A percentile compares a stretch with the other conserved stretches of the same genome.
phyloP scores from a whole-genome alignment of 768 basidiomycete species.

The Suillus clintonianus region DNA sequence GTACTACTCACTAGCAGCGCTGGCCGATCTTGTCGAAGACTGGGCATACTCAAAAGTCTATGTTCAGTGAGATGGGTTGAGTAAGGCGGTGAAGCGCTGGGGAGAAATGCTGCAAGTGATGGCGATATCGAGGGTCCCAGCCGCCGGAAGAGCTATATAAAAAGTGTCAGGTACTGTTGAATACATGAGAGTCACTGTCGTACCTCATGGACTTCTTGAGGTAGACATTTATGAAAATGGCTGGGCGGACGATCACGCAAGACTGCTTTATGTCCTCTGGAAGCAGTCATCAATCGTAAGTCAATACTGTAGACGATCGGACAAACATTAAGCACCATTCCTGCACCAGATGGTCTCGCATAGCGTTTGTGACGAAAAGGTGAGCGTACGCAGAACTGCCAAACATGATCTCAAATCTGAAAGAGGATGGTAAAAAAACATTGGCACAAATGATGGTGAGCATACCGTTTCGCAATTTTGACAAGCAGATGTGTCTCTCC shows the following conservation, averaged over 20 bases:
- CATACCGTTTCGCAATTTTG: constrained; percentile 70
- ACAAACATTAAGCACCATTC: constrained; percentile 81
- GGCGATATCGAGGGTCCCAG: constrained; percentile 41
- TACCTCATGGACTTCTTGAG: constrained; percentile 79
- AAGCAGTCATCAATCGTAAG: constrained; percentile 7
- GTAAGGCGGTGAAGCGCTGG: constrained; percentile 51
- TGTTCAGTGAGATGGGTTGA: constrained; percentile 61
- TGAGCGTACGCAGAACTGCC: constrained; percentile 85
- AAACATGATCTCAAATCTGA: constrained; percentile 83
- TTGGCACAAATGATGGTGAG: not conserved
- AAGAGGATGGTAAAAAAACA: not conserved
- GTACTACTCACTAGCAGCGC: constrained; percentile 91
- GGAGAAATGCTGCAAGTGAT: constrained; percentile 51
- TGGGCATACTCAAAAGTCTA: constrained; percentile 37
- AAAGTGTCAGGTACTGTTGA: constrained; percentile 3
- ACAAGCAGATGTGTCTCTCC: constrained; percentile 71
- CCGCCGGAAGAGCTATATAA: constrained; percentile 49
- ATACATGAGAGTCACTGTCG: constrained; percentile 10
- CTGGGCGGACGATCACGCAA: constrained; percentile 90
- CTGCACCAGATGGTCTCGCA: constrained; percentile 68
- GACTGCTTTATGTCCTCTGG: constrained; percentile 76
- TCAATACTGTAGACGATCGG: not conserved
- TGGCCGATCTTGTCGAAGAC: constrained; percentile 70
- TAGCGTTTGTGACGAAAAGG: constrained; percentile 89
- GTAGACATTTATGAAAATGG: constrained; percentile 72